These are phyloP conservation scores for Ascochyta pisi DNA, from an alignment of 2,329 filamentous ascomycete genomes.

Conservation along the genomic window DNA sequence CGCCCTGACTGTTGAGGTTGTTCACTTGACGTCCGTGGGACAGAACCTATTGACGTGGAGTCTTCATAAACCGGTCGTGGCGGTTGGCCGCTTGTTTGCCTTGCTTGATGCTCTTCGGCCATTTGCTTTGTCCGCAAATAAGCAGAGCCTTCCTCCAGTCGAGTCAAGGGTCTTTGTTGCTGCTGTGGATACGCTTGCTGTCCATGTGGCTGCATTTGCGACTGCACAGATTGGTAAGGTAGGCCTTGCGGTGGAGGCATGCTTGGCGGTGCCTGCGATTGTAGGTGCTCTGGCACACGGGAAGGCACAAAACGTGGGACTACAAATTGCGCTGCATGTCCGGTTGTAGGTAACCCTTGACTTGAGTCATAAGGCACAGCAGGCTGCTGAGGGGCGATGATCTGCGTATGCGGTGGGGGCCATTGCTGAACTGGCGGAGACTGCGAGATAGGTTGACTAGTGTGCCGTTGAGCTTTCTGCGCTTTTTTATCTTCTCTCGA, in stretches of 20 bases:
- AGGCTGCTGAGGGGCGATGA: slow-evolving; percentile 24
- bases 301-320: slow-evolving; percentile 18
- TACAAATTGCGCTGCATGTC: slow-evolving; percentile 26
- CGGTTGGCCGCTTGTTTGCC: slow-evolving; percentile 9
- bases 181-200: slow-evolving; percentile 14
- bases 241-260: slow-evolving; percentile 21
- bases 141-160: slow-evolving; percentile 28
- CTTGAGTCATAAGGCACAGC: slow-evolving; percentile 23
- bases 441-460: slow-evolving; percentile 19
- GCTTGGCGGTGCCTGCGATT: slow-evolving; percentile 21
- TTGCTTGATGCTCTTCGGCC: slow-evolving; percentile 29
- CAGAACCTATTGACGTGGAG: slow-evolving; percentile 6
- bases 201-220: slow-evolving; percentile 17
- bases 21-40: slow-evolving; percentile 8
- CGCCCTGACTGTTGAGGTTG: slow-evolving; percentile 12
- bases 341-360: slow-evolving; percentile 22
- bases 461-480: slow-evolving; percentile 39
- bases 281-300: slow-evolving; percentile 14
- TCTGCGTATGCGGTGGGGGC: slow-evolving; percentile 27
- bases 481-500: slow-evolving; percentile 48
- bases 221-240: slow-evolving; percentile 9
- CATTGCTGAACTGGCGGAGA: slow-evolving; percentile 21
- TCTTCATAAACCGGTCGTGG: slow-evolving; percentile 14
- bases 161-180: slow-evolving; percentile 9
- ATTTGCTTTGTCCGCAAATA: slow-evolving; percentile 33